phyloP scores from a whole-genome alignment of 805 yeast species.

The Myxozyma lipomycoides region DNA sequence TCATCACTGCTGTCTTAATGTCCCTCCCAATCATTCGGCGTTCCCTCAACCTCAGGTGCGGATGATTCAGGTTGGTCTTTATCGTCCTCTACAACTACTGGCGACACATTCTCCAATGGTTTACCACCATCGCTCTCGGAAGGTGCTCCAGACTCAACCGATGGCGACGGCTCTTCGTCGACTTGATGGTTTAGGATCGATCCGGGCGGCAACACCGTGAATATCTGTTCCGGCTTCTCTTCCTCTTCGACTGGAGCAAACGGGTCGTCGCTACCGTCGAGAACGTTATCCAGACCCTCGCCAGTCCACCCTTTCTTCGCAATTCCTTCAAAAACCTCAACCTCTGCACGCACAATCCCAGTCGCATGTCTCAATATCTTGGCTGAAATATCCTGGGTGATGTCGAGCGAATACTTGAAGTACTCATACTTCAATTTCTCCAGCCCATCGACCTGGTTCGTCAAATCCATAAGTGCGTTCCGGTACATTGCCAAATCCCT shows the following conservation, averaged over 20 bases:
- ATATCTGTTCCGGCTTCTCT: constrained; percentile 16
- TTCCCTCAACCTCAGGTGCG: constrained; percentile 7
- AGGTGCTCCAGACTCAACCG: constrained; percentile 1
- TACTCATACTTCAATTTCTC: constrained; percentile 72
- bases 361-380: constrained; percentile 55
- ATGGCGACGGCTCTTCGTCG: constrained; percentile 1
- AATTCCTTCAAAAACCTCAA: constrained; percentile 73
- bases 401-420: constrained; percentile 57
- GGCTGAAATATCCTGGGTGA: constrained; percentile 60
- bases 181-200: constrained; percentile 31
- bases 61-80: neutral
- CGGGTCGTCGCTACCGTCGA: constrained; percentile 64
- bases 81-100: constrained; percentile 1
- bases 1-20: too few relatives aligned
- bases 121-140: neutral
- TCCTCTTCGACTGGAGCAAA: constrained; percentile 40
- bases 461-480: constrained; percentile 60
- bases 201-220: constrained; percentile 32
- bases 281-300: constrained; percentile 72
- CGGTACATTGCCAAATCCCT: constrained; percentile 68
- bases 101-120: neutral
- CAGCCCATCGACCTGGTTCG: constrained; percentile 72
- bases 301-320: constrained; percentile 86
- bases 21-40: constrained; percentile 11
- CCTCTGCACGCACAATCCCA: constrained; percentile 68